Evolutionary conservation across 345 rosid genomes (phyloP), one percentile per base, ranked within the genome.

Genomic region (Psidium friedrichsthalianum): DNA sequence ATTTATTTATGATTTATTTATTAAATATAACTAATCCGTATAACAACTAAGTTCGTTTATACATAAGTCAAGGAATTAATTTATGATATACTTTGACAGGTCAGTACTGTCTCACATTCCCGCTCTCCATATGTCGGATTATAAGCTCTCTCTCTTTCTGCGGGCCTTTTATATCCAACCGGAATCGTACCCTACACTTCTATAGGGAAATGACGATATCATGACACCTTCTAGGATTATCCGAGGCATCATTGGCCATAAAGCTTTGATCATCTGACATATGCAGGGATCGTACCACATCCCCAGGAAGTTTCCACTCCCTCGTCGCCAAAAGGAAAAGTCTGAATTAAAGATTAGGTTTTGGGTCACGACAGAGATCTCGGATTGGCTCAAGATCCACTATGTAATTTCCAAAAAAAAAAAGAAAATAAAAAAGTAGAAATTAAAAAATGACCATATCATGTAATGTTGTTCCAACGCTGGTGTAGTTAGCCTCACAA

Each of bases 401-500:
- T 21, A 36, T 69, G 80, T 10, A 69, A 69, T 36, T 53, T 51
- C 25, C 83, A n/a, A 52, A 81, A 32, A 85, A 52, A 81, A 32
- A 85, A 22, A 18, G 11, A 44, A 6, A 44, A 74, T 14, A 8
- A 36, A 64, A 18, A n/a, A n/a, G 15, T 3, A 29, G 22, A 64
- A 16, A 64, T 7, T 20, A 55, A 55, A 55, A 8, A 55, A 3
- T 1, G 25, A 21, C 80, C 21, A 1, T 16, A 53, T 52, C 58
- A 40, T 69, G 51, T 85, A 54, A 84, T 90, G 85, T 83, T 90
- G 85, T 83, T 91, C 90, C 92, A 51, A 90, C 86, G 93, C 88
- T 85, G 91, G 91, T 93, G 91, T 91, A 86, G 87, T 86, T 86
- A 82, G 90, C 88, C 85, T 85, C 88, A 82, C 76, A 40, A 40